Evolutionary conservation across 768 basidiomycete species (phyloP).

Genomic region (Clitopilus passeckerianus): DNA sequence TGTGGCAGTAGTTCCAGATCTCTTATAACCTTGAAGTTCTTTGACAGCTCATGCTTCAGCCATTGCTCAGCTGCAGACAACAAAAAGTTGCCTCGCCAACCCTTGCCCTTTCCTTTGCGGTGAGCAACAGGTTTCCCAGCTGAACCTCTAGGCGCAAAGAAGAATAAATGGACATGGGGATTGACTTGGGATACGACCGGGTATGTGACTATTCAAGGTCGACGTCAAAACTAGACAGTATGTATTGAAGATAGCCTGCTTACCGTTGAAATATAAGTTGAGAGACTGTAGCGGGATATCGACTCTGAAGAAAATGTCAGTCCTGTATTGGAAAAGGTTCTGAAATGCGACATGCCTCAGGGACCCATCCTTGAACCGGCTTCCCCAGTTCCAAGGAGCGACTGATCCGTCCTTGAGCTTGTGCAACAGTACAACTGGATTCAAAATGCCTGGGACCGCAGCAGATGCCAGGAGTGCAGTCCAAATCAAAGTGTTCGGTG

Average conservation of each 20-base stretch:
- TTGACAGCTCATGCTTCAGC: constrained; percentile 92
- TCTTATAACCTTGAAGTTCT: constrained; percentile 97
- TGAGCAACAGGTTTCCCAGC: constrained; percentile 93
- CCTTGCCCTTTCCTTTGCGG: constrained; percentile 84
- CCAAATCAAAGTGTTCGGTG: constrained; percentile 90
- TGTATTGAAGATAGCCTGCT: neutral
- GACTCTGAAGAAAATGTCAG: constrained; percentile 47
- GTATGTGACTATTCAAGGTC: constrained; percentile 61
- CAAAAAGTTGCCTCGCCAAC: constrained; percentile 94
- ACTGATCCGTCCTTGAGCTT: constrained; percentile 77
- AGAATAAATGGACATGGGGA: constrained; percentile 88
- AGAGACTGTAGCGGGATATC: constrained; percentile 91
- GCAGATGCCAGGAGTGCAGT: constrained; percentile 82
- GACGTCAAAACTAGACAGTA: neutral
- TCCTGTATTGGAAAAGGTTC: constrained; percentile 3
- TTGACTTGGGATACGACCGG: constrained; percentile 95
- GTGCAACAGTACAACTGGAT: constrained; percentile 94
- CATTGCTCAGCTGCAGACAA: constrained; percentile 92
- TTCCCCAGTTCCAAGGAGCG: constrained; percentile 94
- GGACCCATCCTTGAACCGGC: constrained; percentile 90
- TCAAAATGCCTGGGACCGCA: constrained; percentile 92
- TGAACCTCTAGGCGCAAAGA: constrained; percentile 87
- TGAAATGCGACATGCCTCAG: constrained; percentile 46
- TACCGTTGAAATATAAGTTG: constrained; percentile 87
- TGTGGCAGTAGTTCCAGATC: constrained; percentile 96